Conservation (phyloP, 805 yeast species). For the Candida succiphila region DNA sequence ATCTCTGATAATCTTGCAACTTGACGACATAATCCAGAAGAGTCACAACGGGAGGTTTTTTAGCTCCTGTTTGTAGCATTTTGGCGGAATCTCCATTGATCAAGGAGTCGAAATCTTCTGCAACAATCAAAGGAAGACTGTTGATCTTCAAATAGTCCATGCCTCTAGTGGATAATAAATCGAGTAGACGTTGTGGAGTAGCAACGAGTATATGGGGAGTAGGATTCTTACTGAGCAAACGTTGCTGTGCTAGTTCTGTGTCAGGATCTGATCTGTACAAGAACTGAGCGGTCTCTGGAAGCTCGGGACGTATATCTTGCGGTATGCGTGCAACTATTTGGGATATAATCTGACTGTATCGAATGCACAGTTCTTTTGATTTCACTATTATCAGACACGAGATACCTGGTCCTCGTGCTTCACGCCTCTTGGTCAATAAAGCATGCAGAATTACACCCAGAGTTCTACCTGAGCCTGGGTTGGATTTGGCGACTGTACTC, state of each 20-base stretch:
- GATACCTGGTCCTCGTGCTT: conserved; percentile 16
- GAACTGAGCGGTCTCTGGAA: conserved; percentile 11
- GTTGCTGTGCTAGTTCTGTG: conserved; percentile 16
- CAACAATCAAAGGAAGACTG: conserved; percentile 17
- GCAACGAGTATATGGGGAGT: conserved; percentile 22
- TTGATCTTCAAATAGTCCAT: conserved; percentile 19
- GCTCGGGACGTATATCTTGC: not conserved
- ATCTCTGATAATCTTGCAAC: conserved; percentile 21
- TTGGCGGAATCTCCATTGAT: conserved; percentile 9
- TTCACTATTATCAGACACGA: conserved; percentile 21
- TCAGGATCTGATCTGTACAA: conserved; percentile 17
- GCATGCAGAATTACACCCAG: conserved; percentile 17
- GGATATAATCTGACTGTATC: conserved; percentile 5
- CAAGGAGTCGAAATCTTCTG: conserved; percentile 25
- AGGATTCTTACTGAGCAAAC: conserved; percentile 9
- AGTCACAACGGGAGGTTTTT: conserved; percentile 17
- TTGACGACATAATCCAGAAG: conserved; percentile 21
- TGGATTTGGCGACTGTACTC: conserved; percentile 21
- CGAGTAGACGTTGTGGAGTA: conserved; percentile 27
- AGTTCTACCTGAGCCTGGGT: conserved; percentile 22
- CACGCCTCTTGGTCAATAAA: conserved; percentile 12
- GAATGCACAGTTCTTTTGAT: conserved; percentile 10
- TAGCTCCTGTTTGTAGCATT: conserved; percentile 9
- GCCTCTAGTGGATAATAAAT: conserved; percentile 22
- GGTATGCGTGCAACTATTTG: conserved; percentile 1